These are phyloP conservation scores for Saccharomycopsis crataegensis DNA, from an alignment of 1,139 yeast genomes.

Conservation along the genomic window DNA sequence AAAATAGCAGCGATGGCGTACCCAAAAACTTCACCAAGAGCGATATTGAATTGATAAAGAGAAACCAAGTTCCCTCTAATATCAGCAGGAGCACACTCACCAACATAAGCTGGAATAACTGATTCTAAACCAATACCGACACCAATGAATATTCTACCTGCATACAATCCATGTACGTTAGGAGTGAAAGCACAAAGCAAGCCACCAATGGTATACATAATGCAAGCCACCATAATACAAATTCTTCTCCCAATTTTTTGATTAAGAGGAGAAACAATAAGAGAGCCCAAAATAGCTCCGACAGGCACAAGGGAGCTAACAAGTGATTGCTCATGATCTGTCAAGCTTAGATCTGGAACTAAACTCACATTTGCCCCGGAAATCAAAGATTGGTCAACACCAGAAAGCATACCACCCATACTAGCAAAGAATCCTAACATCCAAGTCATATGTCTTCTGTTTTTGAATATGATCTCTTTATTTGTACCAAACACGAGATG, in stretches of 20 bases:
- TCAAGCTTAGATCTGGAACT: slow-evolving; percentile 41
- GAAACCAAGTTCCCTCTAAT: slow-evolving; percentile 64
- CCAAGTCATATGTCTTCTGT: slow-evolving; percentile 39
- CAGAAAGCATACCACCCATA: slow-evolving; percentile 50
- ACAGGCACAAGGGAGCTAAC: slow-evolving; percentile 49
- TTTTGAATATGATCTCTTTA: slow-evolving; percentile 27
- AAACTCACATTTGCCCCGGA: slow-evolving; percentile 51
- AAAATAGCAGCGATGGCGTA: slow-evolving; percentile 51
- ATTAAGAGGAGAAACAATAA: slow-evolving; percentile 47
- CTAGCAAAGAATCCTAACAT: slow-evolving; percentile 38
- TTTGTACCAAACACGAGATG: neutral
- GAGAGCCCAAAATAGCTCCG: slow-evolving; percentile 52
- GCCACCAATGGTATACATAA: slow-evolving; percentile 53
- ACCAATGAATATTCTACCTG: slow-evolving; percentile 57
- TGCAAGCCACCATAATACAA: slow-evolving; percentile 43
- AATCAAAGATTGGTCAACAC: slow-evolving; percentile 55
- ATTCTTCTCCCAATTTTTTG: slow-evolving; percentile 56
- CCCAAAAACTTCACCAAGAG: slow-evolving; percentile 58
- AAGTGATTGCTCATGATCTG: slow-evolving; percentile 49
- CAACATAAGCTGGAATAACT: slow-evolving; percentile 60
- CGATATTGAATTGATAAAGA: slow-evolving; percentile 60
- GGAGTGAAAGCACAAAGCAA: slow-evolving; percentile 52
- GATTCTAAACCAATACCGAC: slow-evolving; percentile 64
- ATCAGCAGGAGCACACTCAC: slow-evolving; percentile 62
- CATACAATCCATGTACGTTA: slow-evolving; percentile 39